These are phyloP conservation scores for Mortierella claussenii DNA, from an alignment of 192 early-diverging fungal species.

Conservation along the genomic window DNA sequence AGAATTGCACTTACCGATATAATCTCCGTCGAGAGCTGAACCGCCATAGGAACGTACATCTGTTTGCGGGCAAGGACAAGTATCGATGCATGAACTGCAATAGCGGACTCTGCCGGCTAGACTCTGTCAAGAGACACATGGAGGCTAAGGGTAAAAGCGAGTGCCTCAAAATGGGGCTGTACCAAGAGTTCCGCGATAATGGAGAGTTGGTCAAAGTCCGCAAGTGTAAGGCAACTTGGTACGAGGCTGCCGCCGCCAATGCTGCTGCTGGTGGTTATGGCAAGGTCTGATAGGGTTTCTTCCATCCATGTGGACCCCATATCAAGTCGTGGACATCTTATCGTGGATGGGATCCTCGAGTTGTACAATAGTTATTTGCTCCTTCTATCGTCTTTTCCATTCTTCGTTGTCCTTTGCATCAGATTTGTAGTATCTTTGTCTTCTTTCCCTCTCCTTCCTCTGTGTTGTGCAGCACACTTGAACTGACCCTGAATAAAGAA, in stretches of 20 bases:
- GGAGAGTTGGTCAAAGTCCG: slow-evolving; percentile 16
- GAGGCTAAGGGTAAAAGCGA: slow-evolving; percentile 49
- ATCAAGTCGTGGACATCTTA: too few relatives aligned
- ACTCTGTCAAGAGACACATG: slow-evolving; percentile 51
- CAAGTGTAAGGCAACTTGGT: slow-evolving; percentile 43
- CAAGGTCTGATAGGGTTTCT: too few relatives aligned
- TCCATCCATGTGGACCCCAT: too few relatives aligned
- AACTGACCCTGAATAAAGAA: background rate
- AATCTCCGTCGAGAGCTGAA: slow-evolving; percentile 44
- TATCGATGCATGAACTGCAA: slow-evolving; percentile 44
- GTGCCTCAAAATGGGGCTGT: slow-evolving; percentile 30
- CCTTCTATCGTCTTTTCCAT: too few relatives aligned
- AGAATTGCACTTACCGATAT: slow-evolving; percentile 30
- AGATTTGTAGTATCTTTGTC: background rate
- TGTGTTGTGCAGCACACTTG: too few relatives aligned
- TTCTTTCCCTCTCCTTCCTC: background rate
- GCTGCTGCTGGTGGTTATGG: background rate
- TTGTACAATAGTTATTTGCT: too few relatives aligned
- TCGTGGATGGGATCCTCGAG: too few relatives aligned
- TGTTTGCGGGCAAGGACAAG: slow-evolving; percentile 40
- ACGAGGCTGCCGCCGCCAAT: slow-evolving; percentile 22
- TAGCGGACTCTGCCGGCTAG: slow-evolving; percentile 36
- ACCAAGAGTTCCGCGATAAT: slow-evolving; percentile 30
- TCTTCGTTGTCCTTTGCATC: background rate
- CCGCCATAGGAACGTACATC: slow-evolving; percentile 37